Base-by-base conservation (phyloP, 495 filamentous ascomycete genomes). In the Penicillium longicatenatum region DNA sequence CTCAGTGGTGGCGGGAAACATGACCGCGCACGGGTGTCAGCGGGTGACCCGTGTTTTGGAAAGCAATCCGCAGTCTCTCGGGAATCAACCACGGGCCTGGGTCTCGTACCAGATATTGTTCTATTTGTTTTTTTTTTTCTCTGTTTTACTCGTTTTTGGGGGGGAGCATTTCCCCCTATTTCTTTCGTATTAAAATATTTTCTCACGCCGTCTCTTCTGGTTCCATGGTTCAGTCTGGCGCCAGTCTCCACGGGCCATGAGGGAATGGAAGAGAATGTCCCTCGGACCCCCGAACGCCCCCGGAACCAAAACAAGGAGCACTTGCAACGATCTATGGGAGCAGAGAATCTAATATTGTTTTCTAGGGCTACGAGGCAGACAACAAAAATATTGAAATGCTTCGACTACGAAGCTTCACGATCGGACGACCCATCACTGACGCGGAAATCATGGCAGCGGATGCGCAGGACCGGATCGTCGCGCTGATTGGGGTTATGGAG, bases 351-450 rank as follows among this genome's bases (percentile, higher is more conserved):
- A 61, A 57, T 54, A 62, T 48, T 60, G 35, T 65, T 55, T 37
- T 58, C 37, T 63, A 91, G 87, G 91, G 90, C 59, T 95, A 90
- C 69, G 78, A 82, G 30, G 75, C 82, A 14, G 85, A 90, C 52
- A 86, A 95, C 63, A 70, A 81, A 39, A 86, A 93, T 56, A 90
- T 94, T 62, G 79, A 85, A 42, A 78, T 95, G 54, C 76, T 95
- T 49, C 86, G 89, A 55, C 79, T 96, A 57, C 81, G 84, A 59
- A 93, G 86, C 69, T 94, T 85, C 66, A 91, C 88, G 0, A 72
- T 93, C 35, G 80, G 86, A 31, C 84, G 73, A 54, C 82, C 85
- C 62, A 64, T 95, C 42, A 53, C 75, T 14, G 89, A 93, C 54
- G 64, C 69, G 26, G 75, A 84, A 33, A 75, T 89, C 42, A 67